phyloP scores from a whole-genome alignment of 164 flowering plant species.

The Vitis amurensis region DNA sequence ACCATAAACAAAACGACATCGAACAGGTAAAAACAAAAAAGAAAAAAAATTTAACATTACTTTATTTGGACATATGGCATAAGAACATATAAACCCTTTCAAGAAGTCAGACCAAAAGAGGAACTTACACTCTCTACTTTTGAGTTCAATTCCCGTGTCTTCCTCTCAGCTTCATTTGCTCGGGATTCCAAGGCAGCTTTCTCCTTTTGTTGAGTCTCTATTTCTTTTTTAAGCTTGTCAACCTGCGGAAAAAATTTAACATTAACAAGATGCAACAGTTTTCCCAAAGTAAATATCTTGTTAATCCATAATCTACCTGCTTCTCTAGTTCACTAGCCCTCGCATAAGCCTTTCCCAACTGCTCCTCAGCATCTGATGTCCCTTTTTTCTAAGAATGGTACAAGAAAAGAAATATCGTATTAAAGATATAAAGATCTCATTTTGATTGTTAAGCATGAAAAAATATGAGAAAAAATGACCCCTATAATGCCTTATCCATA shows the following conservation, averaged over 20 bases:
- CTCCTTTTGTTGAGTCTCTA: constrained; percentile 46
- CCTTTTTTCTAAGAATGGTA: constrained; percentile 53
- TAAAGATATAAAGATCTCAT: neutral
- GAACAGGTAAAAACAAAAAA: too few species aligned
- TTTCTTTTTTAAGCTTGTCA: constrained; percentile 55
- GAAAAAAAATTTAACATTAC: too few species aligned
- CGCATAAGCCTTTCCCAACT: constrained; percentile 76
- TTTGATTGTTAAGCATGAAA: neutral
- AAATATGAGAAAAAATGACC: neutral
- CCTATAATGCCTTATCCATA: too few species aligned
- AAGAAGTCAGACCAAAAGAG: neutral
- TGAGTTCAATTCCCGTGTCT: constrained; percentile 40
- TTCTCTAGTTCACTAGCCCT: constrained; percentile 77
- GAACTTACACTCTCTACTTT: constrained; percentile 63
- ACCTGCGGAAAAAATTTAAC: constrained; percentile 36
- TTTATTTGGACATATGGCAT: too few species aligned
- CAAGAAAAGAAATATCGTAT: neutral
- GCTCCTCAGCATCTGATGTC: constrained; percentile 53
- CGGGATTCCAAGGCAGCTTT: constrained; percentile 54
- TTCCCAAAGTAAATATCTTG: neutral
- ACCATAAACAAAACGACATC: too few species aligned
- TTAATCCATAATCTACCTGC: constrained; percentile 43
- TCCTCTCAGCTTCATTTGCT: constrained; percentile 51
- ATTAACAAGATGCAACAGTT: constrained; percentile 1
- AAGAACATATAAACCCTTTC: neutral